Evolutionary conservation across 768 basidiomycete genomes (phyloP).

Genomic region (Calocera viscosa): DNA sequence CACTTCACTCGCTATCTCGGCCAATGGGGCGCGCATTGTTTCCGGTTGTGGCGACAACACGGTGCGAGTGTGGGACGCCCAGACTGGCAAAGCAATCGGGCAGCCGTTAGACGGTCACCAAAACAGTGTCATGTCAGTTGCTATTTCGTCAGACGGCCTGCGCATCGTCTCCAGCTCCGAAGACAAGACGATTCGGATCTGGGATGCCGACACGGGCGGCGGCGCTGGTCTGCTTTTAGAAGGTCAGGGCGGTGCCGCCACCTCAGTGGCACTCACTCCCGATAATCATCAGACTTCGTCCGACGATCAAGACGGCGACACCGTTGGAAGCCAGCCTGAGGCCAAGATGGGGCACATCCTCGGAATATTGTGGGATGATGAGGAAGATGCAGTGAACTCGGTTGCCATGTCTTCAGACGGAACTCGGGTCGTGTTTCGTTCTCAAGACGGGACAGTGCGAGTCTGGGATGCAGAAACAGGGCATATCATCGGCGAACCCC

Average conservation of each 20-base stretch:
- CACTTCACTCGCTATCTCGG: not conserved
- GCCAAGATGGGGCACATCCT: too few species aligned
- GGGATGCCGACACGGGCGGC: not conserved
- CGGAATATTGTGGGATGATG: too few species aligned
- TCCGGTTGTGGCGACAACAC: slow-evolving; percentile 8
- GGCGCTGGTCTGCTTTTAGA: too few species aligned
- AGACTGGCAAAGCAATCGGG: not conserved
- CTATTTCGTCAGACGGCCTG: slow-evolving; percentile 10
- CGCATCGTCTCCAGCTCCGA: slow-evolving; percentile 3
- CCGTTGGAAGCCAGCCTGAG: too few species aligned
- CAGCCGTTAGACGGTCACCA: not conserved
- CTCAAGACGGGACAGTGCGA: slow-evolving; percentile 32
- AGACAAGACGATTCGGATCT: slow-evolving; percentile 5
- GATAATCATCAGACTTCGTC: too few species aligned
- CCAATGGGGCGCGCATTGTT: slow-evolving; percentile 28
- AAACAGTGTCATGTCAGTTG: not conserved
- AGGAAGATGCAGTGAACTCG: too few species aligned
- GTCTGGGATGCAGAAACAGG: slow-evolving; percentile 35
- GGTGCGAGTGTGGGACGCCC: slow-evolving; percentile 7
- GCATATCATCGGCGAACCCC: slow-evolving; percentile 26
- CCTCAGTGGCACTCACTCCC: too few species aligned
- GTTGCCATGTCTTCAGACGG: too few species aligned
- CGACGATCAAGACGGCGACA: too few species aligned
- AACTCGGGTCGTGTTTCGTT: too few species aligned
- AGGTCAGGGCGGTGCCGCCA: too few species aligned